Conservation (phyloP, 2,329 filamentous ascomycete species). For the Neodidymelliopsis sp. region DNA sequence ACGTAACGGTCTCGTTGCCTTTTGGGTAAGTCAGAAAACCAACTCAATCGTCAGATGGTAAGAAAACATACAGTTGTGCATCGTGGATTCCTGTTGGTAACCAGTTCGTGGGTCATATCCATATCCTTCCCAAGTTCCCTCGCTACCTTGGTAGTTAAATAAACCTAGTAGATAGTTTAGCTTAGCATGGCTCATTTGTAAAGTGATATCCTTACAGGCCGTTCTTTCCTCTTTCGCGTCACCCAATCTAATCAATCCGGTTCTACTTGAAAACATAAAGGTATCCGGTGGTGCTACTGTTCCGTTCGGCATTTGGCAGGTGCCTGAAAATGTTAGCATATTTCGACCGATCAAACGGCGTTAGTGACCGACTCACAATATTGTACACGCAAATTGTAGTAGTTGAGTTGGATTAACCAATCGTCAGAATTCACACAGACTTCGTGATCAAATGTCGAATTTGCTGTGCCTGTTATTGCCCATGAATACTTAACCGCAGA, state of each 20-base stretch:
- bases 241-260: too few species aligned
- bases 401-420: not conserved
- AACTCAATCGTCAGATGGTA: not conserved
- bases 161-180: constrained; percentile 2
- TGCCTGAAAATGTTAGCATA: constrained; percentile 15
- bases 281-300: constrained; percentile 18
- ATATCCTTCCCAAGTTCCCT: not conserved
- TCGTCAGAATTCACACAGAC: constrained; percentile 10
- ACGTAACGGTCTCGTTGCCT: constrained; percentile 25
- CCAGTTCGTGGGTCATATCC: not conserved
- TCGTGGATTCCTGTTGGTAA: not conserved
- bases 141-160: constrained; percentile 14
- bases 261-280: not conserved
- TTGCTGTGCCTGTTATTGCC: constrained; percentile 17
- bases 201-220: not conserved
- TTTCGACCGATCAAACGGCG: not conserved
- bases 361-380: not conserved
- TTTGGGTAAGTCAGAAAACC: not conserved
- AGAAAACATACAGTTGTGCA: not conserved
- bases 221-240: not conserved
- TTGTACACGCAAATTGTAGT: too few species aligned
- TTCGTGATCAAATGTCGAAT: constrained; percentile 22
- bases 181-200: too few species aligned
- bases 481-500: constrained; percentile 13
- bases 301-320: constrained; percentile 33